These are phyloP conservation scores for Tylopilus sp. DNA, from an alignment of 768 basidiomycete genomes.

Conservation along the genomic window DNA sequence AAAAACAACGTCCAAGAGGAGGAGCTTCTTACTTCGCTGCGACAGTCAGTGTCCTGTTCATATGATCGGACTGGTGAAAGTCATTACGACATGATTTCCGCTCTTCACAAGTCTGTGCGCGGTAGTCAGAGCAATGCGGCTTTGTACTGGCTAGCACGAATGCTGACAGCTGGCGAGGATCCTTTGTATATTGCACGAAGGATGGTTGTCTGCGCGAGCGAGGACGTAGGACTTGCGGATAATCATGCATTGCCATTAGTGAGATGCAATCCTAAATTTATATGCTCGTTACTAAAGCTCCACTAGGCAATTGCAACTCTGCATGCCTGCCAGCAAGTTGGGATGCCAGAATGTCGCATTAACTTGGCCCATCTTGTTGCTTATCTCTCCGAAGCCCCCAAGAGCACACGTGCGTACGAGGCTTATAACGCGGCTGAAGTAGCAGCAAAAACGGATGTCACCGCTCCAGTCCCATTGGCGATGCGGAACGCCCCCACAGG, in stretches of 20 bases:
- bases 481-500: slow-evolving; percentile 77
- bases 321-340: slow-evolving; percentile 63
- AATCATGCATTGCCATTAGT: slow-evolving; percentile 72
- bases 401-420: slow-evolving; percentile 76
- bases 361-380: slow-evolving; percentile 74
- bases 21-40: slow-evolving; percentile 52
- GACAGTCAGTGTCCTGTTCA: slow-evolving; percentile 58
- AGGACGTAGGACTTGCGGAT: slow-evolving; percentile 83
- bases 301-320: slow-evolving; percentile 63
- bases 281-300: too few species aligned
- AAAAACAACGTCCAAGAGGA: slow-evolving; percentile 40
- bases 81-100: slow-evolving; percentile 80
- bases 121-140: slow-evolving; percentile 76
- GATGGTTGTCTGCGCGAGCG: slow-evolving; percentile 78
- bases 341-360: slow-evolving; percentile 83
- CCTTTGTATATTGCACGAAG: slow-evolving; percentile 72
- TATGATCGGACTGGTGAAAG: slow-evolving; percentile 78
- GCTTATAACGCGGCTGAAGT: slow-evolving; percentile 70
- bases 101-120: slow-evolving; percentile 79
- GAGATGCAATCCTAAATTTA: slow-evolving; percentile 17
- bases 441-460: slow-evolving; percentile 50
- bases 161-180: slow-evolving; percentile 80
- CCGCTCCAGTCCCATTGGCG: slow-evolving; percentile 62
- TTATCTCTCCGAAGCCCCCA: slow-evolving; percentile 79
- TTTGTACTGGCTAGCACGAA: slow-evolving; percentile 85